Percentiles rank a stretch among this genome's conserved stretches.
These are phyloP conservation scores for Pleoardoris graminearum DNA, from an alignment of 2,329 filamentous ascomycete genomes.

Conservation along the genomic window DNA sequence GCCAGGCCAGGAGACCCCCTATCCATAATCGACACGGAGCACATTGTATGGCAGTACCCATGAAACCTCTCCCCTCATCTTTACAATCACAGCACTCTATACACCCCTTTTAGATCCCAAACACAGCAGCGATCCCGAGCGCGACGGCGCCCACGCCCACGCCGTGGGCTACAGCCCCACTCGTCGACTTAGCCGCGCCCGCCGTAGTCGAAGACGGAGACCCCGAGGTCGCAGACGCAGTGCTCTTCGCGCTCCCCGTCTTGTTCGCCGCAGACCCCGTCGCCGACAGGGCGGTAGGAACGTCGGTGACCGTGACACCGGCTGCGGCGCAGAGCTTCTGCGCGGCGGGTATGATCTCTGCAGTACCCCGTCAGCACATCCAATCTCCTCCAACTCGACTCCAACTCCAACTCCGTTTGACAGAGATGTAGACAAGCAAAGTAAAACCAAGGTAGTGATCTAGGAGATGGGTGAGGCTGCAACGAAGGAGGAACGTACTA, in stretches of 20 bases:
- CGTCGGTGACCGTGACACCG: slow-evolving; percentile 28
- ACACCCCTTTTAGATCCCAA: not conserved
- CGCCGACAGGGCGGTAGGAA: slow-evolving; percentile 23
- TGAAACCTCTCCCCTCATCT: too few relatives aligned
- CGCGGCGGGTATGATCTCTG: slow-evolving; percentile 30
- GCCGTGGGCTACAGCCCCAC: slow-evolving; percentile 22
- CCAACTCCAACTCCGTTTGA: not conserved
- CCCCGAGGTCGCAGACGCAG: slow-evolving; percentile 2
- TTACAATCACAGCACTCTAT: too few relatives aligned
- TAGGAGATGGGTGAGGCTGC: too few relatives aligned
- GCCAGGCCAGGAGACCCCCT: too few relatives aligned
- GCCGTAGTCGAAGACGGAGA: slow-evolving; percentile 8
- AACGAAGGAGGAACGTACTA: slow-evolving; percentile 39
- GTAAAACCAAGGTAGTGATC: too few relatives aligned
- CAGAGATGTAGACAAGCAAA: too few relatives aligned
- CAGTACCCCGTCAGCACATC: not conserved
- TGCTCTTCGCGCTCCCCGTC: slow-evolving; percentile 8
- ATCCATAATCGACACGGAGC: too few relatives aligned
- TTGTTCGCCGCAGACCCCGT: slow-evolving; percentile 10
- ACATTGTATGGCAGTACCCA: too few relatives aligned
- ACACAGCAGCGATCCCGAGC: slow-evolving; percentile 23
- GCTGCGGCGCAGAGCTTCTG: slow-evolving; percentile 32
- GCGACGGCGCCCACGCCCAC: slow-evolving; percentile 30
- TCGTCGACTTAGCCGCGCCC: slow-evolving; percentile 18
- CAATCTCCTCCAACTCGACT: too few relatives aligned